These are phyloP conservation scores for Annulohypoxylon moriforme DNA, from an alignment of 495 filamentous ascomycete genomes.

Conservation along the genomic window DNA sequence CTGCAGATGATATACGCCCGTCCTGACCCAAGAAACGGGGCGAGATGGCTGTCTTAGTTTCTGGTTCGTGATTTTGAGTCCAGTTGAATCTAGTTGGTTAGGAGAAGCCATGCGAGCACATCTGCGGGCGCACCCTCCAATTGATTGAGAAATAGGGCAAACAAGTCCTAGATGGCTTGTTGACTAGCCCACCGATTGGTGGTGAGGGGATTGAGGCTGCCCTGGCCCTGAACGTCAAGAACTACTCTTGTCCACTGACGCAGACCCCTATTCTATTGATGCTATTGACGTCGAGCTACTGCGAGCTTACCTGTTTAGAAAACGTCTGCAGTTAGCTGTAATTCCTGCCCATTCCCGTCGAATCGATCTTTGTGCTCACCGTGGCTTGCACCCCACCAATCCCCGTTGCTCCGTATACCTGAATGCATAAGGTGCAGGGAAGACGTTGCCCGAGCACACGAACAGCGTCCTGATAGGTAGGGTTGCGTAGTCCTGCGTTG, in stretches of 20 bases:
- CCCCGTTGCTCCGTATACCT: slow-evolving; percentile 32
- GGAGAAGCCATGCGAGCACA: slow-evolving; percentile 30
- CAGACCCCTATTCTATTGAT: slow-evolving; percentile 8
- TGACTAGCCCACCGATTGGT: slow-evolving; percentile 28
- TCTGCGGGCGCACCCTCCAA: slow-evolving; percentile 27
- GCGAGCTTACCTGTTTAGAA: slow-evolving; percentile 36
- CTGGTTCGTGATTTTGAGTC: slow-evolving; percentile 16
- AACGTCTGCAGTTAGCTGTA: slow-evolving; percentile 29
- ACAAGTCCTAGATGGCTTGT: slow-evolving; percentile 12
- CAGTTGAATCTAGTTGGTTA: slow-evolving; percentile 19
- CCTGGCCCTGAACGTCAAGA: slow-evolving; percentile 15
- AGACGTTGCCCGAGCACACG: slow-evolving; percentile 41
- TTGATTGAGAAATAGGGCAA: slow-evolving; percentile 38
- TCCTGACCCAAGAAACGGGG: slow-evolving; percentile 44
- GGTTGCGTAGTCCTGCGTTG: slow-evolving; percentile 21
- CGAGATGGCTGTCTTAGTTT: slow-evolving; percentile 22
- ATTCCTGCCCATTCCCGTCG: slow-evolving; percentile 36
- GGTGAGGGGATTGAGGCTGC: slow-evolving; percentile 35
- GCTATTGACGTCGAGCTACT: background rate
- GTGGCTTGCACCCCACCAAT: slow-evolving; percentile 45
- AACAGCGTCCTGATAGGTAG: slow-evolving; percentile 42
- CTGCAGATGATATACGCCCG: slow-evolving; percentile 21
- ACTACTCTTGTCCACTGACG: slow-evolving; percentile 31
- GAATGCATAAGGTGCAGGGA: slow-evolving; percentile 41
- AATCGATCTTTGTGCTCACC: slow-evolving; percentile 43